Base-by-base conservation (phyloP, 2,329 filamentous ascomycete species). In the Sordariomycetes sp. region DNA sequence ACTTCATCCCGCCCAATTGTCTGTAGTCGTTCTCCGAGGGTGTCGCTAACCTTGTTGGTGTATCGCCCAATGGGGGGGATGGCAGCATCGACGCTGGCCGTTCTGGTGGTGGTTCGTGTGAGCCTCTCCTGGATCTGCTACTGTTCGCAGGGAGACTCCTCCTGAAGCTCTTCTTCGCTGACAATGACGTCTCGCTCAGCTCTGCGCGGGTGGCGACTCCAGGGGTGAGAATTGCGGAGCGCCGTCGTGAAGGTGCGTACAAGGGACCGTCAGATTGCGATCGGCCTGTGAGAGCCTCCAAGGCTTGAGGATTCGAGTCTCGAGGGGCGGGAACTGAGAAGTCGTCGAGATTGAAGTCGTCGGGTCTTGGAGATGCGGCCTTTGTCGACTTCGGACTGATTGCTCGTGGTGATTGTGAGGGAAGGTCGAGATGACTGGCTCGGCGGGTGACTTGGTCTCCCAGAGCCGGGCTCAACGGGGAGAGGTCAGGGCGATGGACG, bases 1-100 rank as follows among this genome's bases (percentile, higher is more conserved):
- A 66, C 47, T 75, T 76, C 47, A 77, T 79, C 9, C 65, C 71
- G 4, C 76, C 76, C 21, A 75, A 66, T 30, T 78, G 72, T 39
- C 63, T 63, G 44, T 79, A 79, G n/a, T 72, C 66, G 19, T 60
- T 51, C 17, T 78, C 74, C 26, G 58, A 67, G 0, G 75, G 58
- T 8, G 58, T 61, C 11, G 48, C 44, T 7, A 49, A 50, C 23
- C 55, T 46, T 16, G 51, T 48, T 21, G 38, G 33, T 18, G 38
- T 35, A 12, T 47, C 36, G 37, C 30, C 21, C 39, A 17, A 27
- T 36, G 32, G 33, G 45, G 36, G 26, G 33, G 34, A 33, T 14
- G 42, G 39, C 4, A 55, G 55, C 46, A 63, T 51, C 2, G 60
- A 60, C 38, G 58, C 37, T 14, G 55, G 48, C 5, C 54, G 53